A percentile compares a stretch with the other conserved stretches of the same genome.
phyloP scores from a whole-genome alignment of 2,329 filamentous ascomycete species.

The Pseudocercospora fijiensis region DNA sequence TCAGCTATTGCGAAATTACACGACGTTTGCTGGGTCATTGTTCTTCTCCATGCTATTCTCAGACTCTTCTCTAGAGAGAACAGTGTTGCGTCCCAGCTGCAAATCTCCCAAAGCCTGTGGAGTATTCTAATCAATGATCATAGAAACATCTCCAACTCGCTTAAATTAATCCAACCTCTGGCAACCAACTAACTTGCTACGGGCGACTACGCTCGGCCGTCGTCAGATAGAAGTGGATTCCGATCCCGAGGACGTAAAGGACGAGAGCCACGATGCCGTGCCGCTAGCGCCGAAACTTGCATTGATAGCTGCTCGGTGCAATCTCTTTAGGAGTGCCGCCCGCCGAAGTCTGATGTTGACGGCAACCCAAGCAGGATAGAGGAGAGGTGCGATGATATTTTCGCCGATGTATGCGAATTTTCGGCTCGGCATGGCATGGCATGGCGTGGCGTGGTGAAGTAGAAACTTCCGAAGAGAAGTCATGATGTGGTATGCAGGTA shows the following conservation, averaged over 20 bases:
- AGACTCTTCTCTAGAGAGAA: neutral
- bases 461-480: slow-evolving; percentile 38
- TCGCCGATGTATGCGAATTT: slow-evolving; percentile 42
- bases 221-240: neutral
- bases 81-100: neutral
- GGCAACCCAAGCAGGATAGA: neutral
- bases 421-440: slow-evolving; percentile 52
- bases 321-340: neutral
- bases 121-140: no score
- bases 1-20: neutral
- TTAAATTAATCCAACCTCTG: neutral
- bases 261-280: neutral
- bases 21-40: neutral
- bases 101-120: neutral
- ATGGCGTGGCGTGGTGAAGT: slow-evolving; percentile 47
- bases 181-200: neutral
- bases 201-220: neutral
- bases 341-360: slow-evolving; percentile 1
- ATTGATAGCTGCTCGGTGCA: neutral
- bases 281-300: neutral
- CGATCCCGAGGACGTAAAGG: neutral
- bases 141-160: neutral
- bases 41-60: neutral
- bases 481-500: slow-evolving; percentile 41
- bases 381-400: neutral